phyloP scores from a whole-genome alignment of 2,329 filamentous ascomycete species.

The Aspergillus puulaauensis region DNA sequence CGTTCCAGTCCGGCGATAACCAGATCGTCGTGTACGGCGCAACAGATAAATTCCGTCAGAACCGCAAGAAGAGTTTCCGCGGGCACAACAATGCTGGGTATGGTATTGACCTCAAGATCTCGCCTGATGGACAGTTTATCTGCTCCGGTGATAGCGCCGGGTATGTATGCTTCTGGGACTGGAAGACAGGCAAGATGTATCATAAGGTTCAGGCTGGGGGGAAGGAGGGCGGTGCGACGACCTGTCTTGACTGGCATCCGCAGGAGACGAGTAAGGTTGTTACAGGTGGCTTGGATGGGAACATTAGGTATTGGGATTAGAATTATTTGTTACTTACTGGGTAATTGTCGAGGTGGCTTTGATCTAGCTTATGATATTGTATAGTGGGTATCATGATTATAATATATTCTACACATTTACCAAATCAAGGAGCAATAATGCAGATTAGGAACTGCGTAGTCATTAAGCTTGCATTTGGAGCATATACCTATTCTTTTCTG shows the following conservation, averaged over 20 bases:
- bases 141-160: slow-evolving; percentile 83
- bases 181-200: slow-evolving; percentile 99
- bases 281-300: slow-evolving; percentile 84
- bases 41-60: slow-evolving; percentile 94
- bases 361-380: not conserved
- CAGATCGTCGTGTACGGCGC: slow-evolving; percentile 95
- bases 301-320: slow-evolving; percentile 92
- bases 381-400: not conserved
- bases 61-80: slow-evolving; percentile 93
- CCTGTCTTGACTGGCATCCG: slow-evolving; percentile 94
- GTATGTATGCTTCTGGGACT: slow-evolving; percentile 96
- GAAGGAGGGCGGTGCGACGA: slow-evolving; percentile 72
- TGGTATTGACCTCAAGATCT: slow-evolving; percentile 84
- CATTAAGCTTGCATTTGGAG: no score
- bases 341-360: not conserved
- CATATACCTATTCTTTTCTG: not conserved
- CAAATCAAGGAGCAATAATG: no score
- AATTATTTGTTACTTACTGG: not conserved
- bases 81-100: slow-evolving; percentile 96
- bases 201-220: slow-evolving; percentile 80
- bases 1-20: slow-evolving; percentile 92
- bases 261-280: slow-evolving; percentile 93
- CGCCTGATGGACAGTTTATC: slow-evolving; percentile 88
- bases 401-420: not conserved
- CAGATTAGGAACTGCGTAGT: no score